phyloP scores from a whole-genome alignment of 139 green algal genomes.

The Chlorokybus atmophyticus region DNA sequence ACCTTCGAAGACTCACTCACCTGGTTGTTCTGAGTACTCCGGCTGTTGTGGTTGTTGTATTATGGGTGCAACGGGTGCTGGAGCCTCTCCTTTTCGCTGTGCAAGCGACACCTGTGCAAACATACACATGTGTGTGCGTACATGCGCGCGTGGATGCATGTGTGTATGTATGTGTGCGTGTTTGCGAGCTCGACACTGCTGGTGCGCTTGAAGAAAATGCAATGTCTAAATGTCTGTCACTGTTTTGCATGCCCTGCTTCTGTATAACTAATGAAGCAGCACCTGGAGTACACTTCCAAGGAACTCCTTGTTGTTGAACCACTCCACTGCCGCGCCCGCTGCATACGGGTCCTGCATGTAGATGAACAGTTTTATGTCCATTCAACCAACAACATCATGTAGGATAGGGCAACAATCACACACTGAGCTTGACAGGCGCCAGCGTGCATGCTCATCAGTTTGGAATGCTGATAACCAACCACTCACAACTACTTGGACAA shows the following conservation, averaged over 20 bases:
- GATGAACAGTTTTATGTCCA: too few relatives aligned
- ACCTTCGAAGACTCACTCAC: background rate
- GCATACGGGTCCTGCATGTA: slow-evolving; percentile 19
- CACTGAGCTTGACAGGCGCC: too few relatives aligned
- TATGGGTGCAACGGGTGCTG: background rate
- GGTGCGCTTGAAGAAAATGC: too few relatives aligned
- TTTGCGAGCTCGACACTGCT: background rate
- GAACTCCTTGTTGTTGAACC: slow-evolving; percentile 25
- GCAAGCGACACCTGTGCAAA: background rate
- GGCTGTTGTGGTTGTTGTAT: background rate
- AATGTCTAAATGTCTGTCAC: too few relatives aligned
- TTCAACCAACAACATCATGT: too few relatives aligned
- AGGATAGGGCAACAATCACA: too few relatives aligned
- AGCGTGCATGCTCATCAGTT: too few relatives aligned
- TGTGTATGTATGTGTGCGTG: background rate
- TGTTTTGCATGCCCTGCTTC: background rate
- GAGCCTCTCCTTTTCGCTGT: background rate
- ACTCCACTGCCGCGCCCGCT: slow-evolving; percentile 18
- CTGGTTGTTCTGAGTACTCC: background rate
- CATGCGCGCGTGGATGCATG: background rate
- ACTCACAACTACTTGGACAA: too few relatives aligned
- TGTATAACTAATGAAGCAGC: slow-evolving; percentile 5
- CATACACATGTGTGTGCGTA: background rate
- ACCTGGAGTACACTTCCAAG: slow-evolving; percentile 4
- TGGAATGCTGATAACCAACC: too few relatives aligned